Base-by-base conservation (phyloP, 2,329 filamentous ascomycete genomes). In the Trichophaea hybrida region DNA sequence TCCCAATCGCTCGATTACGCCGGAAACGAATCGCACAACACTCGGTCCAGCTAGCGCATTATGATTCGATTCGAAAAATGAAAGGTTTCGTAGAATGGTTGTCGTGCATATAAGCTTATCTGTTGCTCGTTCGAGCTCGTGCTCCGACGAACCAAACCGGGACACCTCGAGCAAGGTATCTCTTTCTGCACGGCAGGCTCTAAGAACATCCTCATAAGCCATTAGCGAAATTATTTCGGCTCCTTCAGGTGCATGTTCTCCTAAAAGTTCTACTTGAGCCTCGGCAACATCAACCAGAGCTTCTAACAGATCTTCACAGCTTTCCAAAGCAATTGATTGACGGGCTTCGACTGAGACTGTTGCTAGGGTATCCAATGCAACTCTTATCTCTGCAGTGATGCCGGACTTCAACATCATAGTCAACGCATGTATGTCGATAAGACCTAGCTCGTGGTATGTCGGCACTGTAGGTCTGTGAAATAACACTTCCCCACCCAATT, bases 351-450 rank as follows among this genome's bases (percentile, higher is more conserved):
- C 80, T 1, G 86, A 88, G 10, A 93, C 77, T 17, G 80, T 81
- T 7, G 82, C 83, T 38, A 98, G 75, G 0, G 86, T 88, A 71
- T 97, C 93, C 49, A 98, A 75, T 1, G 91, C 91, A 63, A 95
- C 74, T 7, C 91, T 83, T n/a, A 95, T 84, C 73, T 98, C 93
- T 4, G 83, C 83, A 67, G 89, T 84, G 48, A 97, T 86, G 0
- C 91, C 91, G 58, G 86, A 94, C 70, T 95, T 89, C 40, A 98
- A 75, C 68, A 88, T 89, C 75, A 89, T 85, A 0, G 85, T 95
- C 44, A 98, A 77, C 17, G 91, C 89, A 66, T 90, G 85, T 33
- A 97, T 84, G 69, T 98, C 91, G 64, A 97, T 86, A 17, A 88
- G 79, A 6, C 91, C 93, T 56, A 97, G 77, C 67, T 97, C 90